Evolutionary conservation across 768 basidiomycete species (phyloP).

Genomic region (Lentinula detonsa): DNA sequence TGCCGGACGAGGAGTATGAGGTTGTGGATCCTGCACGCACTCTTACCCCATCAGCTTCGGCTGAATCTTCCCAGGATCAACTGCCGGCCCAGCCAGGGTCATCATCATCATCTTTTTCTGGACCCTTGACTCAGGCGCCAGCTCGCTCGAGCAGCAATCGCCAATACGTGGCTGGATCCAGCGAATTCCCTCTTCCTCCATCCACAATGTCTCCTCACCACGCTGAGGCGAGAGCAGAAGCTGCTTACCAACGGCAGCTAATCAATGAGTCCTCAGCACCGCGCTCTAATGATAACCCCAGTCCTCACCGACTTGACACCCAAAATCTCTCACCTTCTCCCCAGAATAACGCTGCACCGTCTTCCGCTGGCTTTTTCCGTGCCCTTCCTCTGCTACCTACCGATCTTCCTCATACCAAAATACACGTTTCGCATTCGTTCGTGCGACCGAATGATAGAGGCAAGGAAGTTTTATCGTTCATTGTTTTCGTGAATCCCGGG

Average conservation of each 20-base stretch:
- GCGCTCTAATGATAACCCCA: background rate
- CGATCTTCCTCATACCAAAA: conserved; percentile 69
- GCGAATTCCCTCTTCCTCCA: conserved; percentile 46
- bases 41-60: background rate
- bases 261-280: background rate
- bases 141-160: conserved; percentile 19
- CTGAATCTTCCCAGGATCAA: conserved; percentile 5
- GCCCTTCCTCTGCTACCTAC: conserved; percentile 62
- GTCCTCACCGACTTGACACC: conserved; percentile 1
- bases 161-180: conserved; percentile 33
- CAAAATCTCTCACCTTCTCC: background rate
- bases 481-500: conserved; percentile 69
- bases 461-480: conserved; percentile 88
- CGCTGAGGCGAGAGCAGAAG: conserved; percentile 13
- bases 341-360: conserved; percentile 6
- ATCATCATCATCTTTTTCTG: background rate
- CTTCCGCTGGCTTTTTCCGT: conserved; percentile 47
- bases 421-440: conserved; percentile 72
- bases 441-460: conserved; percentile 87
- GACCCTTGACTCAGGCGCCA: conserved; percentile 6
- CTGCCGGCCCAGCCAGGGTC: background rate
- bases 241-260: conserved; percentile 5
- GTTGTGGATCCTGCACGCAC: background rate
- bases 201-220: conserved; percentile 21
- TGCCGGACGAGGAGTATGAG: conserved; percentile 8